A percentile compares a stretch with the other conserved stretches of the same genome.
phyloP scores from a whole-genome alignment of 1,284 basidiomycete species.

The Ceratobasidium sp. region DNA sequence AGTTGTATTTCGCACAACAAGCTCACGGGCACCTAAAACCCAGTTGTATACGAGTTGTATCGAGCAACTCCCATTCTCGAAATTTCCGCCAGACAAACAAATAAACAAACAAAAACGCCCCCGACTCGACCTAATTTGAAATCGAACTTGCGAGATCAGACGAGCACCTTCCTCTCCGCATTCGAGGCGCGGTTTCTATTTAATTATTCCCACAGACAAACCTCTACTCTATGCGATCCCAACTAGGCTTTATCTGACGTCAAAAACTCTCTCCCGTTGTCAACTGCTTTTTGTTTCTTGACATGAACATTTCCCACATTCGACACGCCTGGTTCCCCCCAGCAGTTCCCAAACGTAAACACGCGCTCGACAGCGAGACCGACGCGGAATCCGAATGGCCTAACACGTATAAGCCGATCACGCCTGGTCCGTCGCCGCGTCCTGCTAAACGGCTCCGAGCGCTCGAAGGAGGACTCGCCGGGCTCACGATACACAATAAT shows the following conservation, averaged over 20 bases:
- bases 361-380: neutral
- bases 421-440: neutral
- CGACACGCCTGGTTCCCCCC: slow-evolving; percentile 35
- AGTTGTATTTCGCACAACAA: too few relatives aligned
- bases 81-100: neutral
- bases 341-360: slow-evolving; percentile 30
- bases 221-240: too few relatives aligned
- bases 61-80: neutral
- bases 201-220: slow-evolving; percentile 35
- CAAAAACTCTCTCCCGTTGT: too few relatives aligned
- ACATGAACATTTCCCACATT: slow-evolving; percentile 12
- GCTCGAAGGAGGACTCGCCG: slow-evolving; percentile 66
- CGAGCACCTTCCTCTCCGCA: neutral
- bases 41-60: too few relatives aligned
- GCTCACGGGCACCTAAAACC: too few relatives aligned
- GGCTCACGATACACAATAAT: slow-evolving; percentile 56
- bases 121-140: neutral
- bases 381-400: slow-evolving; percentile 33
- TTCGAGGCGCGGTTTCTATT: slow-evolving; percentile 1
- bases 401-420: neutral
- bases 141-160: slow-evolving; percentile 36
- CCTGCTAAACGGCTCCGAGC: slow-evolving; percentile 43
- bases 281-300: too few relatives aligned
- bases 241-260: too few relatives aligned
- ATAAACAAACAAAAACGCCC: neutral